Conservation (phyloP, 192 early-diverging fungal species). For the Dissophora ornata region DNA sequence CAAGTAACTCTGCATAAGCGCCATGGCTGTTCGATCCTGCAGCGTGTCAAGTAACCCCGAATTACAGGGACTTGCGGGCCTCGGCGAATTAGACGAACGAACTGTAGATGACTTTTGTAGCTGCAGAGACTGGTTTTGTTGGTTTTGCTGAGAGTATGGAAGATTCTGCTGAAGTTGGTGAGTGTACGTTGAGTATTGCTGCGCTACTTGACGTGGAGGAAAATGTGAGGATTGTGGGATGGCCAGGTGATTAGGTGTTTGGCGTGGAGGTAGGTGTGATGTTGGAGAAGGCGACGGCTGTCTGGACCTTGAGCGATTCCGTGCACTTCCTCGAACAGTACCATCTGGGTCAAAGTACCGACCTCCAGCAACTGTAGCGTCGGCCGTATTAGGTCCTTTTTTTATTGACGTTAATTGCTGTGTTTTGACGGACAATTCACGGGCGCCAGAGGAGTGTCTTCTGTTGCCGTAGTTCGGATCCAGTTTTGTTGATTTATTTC, state of each 20-base stretch:
- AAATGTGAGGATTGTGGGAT: conserved; percentile 13
- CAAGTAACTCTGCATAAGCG: conserved; percentile 41
- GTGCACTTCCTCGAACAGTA: neutral
- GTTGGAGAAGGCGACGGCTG: conserved; percentile 13
- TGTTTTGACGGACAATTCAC: conserved; percentile 17
- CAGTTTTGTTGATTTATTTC: neutral
- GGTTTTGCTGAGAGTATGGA: neutral
- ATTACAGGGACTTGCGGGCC: conserved; percentile 8
- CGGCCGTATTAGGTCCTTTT: conserved; percentile 30
- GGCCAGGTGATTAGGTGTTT: conserved; percentile 24
- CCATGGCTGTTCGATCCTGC: conserved; percentile 48
- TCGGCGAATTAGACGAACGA: neutral
- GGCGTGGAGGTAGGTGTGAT: conserved; percentile 18
- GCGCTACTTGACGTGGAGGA: neutral
- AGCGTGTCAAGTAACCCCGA: neutral
- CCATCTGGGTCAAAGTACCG: neutral
- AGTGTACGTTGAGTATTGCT: neutral
- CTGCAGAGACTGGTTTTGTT: conserved; percentile 4
- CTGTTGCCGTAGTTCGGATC: conserved; percentile 4
- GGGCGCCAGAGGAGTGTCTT: conserved; percentile 29
- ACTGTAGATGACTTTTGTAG: neutral
- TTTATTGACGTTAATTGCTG: conserved; percentile 12
- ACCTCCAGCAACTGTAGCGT: neutral
- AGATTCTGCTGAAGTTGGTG: neutral
- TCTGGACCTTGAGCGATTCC: neutral